Evolutionary conservation across 805 yeast species (phyloP).

Genomic region (Phaffomyces antillensis): DNA sequence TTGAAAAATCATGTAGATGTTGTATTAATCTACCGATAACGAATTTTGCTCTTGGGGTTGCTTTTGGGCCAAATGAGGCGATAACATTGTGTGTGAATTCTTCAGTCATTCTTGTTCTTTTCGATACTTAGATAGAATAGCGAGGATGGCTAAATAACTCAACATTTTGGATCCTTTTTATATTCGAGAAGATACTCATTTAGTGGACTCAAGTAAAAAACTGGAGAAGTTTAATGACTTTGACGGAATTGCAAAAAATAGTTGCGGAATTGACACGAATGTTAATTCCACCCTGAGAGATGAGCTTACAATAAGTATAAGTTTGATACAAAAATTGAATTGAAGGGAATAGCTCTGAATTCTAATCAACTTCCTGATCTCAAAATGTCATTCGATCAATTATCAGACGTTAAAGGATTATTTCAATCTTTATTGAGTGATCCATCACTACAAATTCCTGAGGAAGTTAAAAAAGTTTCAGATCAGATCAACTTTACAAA

Average conservation of each 20-base stretch:
- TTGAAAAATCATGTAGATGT: conserved; percentile 30
- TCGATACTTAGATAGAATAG: background rate
- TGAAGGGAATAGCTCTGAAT: too few relatives aligned
- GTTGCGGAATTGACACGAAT: too few relatives aligned
- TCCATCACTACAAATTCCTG: background rate
- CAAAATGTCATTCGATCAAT: too few relatives aligned
- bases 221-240: too few relatives aligned
- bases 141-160: background rate
- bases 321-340: too few relatives aligned
- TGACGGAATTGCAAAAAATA: too few relatives aligned
- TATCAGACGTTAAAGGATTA: background rate
- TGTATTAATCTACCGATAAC: conserved; percentile 16
- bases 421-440: too few relatives aligned
- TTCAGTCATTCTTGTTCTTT: background rate
- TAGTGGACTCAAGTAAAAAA: background rate
- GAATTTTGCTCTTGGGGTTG: conserved; percentile 6
- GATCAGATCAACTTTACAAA: background rate
- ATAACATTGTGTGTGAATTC: conserved; percentile 5
- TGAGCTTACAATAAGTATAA: too few relatives aligned
- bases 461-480: background rate
- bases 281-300: too few relatives aligned
- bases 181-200: background rate
- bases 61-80: conserved; percentile 7
- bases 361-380: too few relatives aligned
- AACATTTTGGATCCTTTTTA: too few relatives aligned